Base-by-base conservation (phyloP, 345 rosid genomes). In the Clausena lansium region DNA sequence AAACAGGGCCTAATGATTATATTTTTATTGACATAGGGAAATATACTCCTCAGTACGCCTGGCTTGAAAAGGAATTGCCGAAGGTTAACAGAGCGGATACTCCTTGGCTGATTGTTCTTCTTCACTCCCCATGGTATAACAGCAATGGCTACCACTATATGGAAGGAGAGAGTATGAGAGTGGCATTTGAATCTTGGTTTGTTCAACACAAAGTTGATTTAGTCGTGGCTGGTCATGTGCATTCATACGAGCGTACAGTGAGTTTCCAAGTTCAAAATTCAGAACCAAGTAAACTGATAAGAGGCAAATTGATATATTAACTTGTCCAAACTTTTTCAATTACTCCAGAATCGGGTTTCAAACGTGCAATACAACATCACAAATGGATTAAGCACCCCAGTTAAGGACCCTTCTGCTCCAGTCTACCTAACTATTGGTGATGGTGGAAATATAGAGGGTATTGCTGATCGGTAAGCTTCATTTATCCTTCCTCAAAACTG, bases 141-240 rank as follows among this genome's bases (percentile, higher is more conserved):
- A 80, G 85, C 82, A 77, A 77, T 33, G 39, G 52, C 50, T 82
- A 82, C 35, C 87, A 85, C 38, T 85, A 85, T 62, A 85, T 85
- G 87, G 87, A 85, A 82, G 85, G 87, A 28, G 87, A 82, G 69
- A 66, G 65, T 78, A 85, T 82, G 87, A 67, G 87, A 52, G 85
- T 85, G 30, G 38, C 36, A 67, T 82, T 79, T 60, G 87, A 82
- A 47, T 2, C 83, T 19, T 84, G 85, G 87, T 75, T 84, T 39
- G 81, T 84, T 13, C 20, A 84, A 65, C 20, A 79, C 78, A 82
- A 84, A 71, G 87, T 84, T 7, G 87, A 84, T 61, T 15, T 82
- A 45, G 87, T 84, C 6, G 62, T 84, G n/a, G 71, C 87, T 58
- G 87, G 87, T 74, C 87, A 84, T 67, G 87, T 85, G 38, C 85